These are phyloP conservation scores for Dryadomyces sulphureus DNA, from an alignment of 2,329 filamentous ascomycete genomes.

Conservation along the genomic window DNA sequence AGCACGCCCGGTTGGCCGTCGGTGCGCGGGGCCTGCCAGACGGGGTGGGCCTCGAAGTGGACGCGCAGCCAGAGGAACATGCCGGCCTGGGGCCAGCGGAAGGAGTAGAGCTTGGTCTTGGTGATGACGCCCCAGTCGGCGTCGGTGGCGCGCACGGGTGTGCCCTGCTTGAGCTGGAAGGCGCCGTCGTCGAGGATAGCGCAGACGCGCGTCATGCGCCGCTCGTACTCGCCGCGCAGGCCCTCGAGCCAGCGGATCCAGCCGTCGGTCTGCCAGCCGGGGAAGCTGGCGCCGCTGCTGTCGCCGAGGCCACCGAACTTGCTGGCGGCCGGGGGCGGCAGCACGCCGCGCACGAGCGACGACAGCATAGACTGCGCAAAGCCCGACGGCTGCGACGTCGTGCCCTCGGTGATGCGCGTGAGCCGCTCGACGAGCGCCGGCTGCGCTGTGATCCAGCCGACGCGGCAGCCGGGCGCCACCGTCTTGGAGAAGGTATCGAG, in stretches of 20 bases:
- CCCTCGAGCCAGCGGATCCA: conserved; percentile 89
- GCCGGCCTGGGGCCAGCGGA: conserved; percentile 67
- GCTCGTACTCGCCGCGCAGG: conserved; percentile 69
- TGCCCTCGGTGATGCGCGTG: conserved; percentile 57
- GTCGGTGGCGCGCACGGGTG: conserved; percentile 23
- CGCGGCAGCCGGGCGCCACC: conserved; percentile 72
- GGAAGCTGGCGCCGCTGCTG: conserved; percentile 16
- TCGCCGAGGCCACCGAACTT: not conserved
- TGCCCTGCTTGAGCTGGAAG: conserved; percentile 49
- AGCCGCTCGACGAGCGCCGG: conserved; percentile 58
- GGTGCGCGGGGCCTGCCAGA: conserved; percentile 30
- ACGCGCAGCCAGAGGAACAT: conserved; percentile 85
- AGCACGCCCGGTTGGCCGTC: conserved; percentile 20
- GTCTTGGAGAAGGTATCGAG: conserved; percentile 93
- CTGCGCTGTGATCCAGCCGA: conserved; percentile 84
- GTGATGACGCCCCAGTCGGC: conserved; percentile 62
- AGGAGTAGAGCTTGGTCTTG: conserved; percentile 60
- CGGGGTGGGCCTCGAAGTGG: conserved; percentile 57
- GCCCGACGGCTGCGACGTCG: conserved; percentile 73
- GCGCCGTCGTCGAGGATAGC: conserved; percentile 53
- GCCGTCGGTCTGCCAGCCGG: conserved; percentile 64
- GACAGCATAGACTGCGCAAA: conserved; percentile 78
- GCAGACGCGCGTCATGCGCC: conserved; percentile 72
- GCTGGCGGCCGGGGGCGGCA: conserved; percentile 23
- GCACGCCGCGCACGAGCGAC: conserved; percentile 60